Evolutionary conservation across 768 basidiomycete species (phyloP).

Genomic region (Mycena rebaudengoi): DNA sequence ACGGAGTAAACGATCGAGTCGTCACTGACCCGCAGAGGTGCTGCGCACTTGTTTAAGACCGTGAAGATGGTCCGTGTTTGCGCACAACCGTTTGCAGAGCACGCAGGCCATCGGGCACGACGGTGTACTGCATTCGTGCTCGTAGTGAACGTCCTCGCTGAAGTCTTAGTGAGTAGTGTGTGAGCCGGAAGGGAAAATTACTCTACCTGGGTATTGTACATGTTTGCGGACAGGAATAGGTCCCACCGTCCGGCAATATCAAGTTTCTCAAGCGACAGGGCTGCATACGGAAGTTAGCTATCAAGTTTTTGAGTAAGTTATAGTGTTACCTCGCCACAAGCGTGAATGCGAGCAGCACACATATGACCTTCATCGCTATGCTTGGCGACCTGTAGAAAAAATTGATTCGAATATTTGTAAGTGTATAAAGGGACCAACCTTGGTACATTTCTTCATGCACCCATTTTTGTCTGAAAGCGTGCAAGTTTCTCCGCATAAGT

Average conservation of each 20-base stretch:
- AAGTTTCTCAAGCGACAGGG: slow-evolving; percentile 50
- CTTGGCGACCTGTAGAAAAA: slow-evolving; percentile 48
- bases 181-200: not conserved
- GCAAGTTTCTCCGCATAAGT: slow-evolving; percentile 65
- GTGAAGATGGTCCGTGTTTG: slow-evolving; percentile 58
- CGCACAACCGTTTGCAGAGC: slow-evolving; percentile 62
- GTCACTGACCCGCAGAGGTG: slow-evolving; percentile 67
- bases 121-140: slow-evolving; percentile 58
- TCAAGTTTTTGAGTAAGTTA: not conserved
- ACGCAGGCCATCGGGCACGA: slow-evolving; percentile 63
- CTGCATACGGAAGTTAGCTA: too few relatives aligned
- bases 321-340: slow-evolving; percentile 57
- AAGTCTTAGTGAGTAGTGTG: not conserved
- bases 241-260: slow-evolving; percentile 32
- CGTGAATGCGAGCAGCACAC: slow-evolving; percentile 61
- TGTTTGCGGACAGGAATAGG: slow-evolving; percentile 49
- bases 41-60: slow-evolving; percentile 45
- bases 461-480: slow-evolving; percentile 53
- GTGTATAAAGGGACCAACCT: slow-evolving; percentile 40
- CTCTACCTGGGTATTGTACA: slow-evolving; percentile 54
- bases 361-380: slow-evolving; percentile 59
- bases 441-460: slow-evolving; percentile 59
- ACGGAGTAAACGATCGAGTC: too few relatives aligned
- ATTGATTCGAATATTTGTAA: not conserved
- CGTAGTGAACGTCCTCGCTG: slow-evolving; percentile 53